Base-by-base conservation (phyloP, 345 rosid genomes). In the Aurinia saxatilis region DNA sequence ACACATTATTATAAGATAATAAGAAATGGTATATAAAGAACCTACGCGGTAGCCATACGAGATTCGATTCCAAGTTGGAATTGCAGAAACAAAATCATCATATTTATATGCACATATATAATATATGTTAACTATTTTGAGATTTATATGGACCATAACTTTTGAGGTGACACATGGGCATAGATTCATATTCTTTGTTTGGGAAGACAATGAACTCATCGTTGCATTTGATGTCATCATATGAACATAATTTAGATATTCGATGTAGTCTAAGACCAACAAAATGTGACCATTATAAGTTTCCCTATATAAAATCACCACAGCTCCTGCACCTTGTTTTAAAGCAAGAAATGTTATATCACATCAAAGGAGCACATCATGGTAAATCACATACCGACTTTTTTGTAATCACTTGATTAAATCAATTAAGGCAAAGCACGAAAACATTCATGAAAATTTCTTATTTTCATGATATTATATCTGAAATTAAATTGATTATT, bases 151-250 rank as follows among this genome's bases (percentile, higher is more conserved):
- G 68, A 69, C 68, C 68, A 46, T 29, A 61, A 46, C 14, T 29
- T 54, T 35, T 54, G 73, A 69, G 29, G 44, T 61, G 68, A 61
- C 68, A 21, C 11, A 46, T 46, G 36, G 30, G 42, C 45, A 54
- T 46, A 61, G 52, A 70, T 70, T 70, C 74, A 6, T 30, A 63
- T 63, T 70, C 74, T 48, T 48, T 21, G 10, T 47, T 63, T 63
- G 16, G 46, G 30, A 70, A 63, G 56, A 63, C 59, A 63, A 55
- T 70, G 74, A 70, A 70, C 69, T 47, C 74, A 70, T 70, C 42
- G 16, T 63, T 63, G 52, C 69, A 56, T 63, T 70, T 63, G 52
- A 70, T 70, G 74, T 70, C 74, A 70, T 50, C 69, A 63, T 63
- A 38, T 63, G 52, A 63, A 70, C 69, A 63, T 19, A 39, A 55